Conservation (phyloP, 345 rosid species). For the Euphorbia peplus region DNA sequence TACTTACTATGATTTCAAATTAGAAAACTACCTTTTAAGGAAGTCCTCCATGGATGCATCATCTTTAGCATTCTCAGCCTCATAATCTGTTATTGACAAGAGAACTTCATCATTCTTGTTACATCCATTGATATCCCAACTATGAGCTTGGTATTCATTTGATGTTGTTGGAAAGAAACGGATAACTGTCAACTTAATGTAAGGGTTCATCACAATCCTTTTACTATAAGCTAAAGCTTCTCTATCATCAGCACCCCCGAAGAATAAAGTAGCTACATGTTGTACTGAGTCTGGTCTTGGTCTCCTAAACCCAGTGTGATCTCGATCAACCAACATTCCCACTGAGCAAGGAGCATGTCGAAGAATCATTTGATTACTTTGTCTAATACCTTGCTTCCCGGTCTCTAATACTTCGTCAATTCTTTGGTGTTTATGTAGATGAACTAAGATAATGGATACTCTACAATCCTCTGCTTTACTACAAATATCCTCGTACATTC, state of each 20-base stretch:
- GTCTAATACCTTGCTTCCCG: slow-evolving; percentile 57
- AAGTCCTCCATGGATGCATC: slow-evolving; percentile 48
- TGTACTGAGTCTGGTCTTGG: slow-evolving; percentile 48
- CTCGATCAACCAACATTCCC: slow-evolving; percentile 63
- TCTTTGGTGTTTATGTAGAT: slow-evolving; percentile 85
- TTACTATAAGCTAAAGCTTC: slow-evolving; percentile 79
- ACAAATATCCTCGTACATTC: slow-evolving; percentile 70
- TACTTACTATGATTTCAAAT: no score
- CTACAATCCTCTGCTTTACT: slow-evolving; percentile 59
- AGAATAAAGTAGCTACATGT: slow-evolving; percentile 63
- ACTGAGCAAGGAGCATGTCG: slow-evolving; percentile 77
- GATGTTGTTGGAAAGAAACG: slow-evolving; percentile 36
- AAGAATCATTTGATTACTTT: slow-evolving; percentile 63
- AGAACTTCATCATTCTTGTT: slow-evolving; percentile 34
- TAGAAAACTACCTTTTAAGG: slow-evolving; percentile 41
- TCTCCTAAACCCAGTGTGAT: slow-evolving; percentile 68
- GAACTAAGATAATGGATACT: slow-evolving; percentile 58
- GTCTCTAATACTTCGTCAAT: slow-evolving; percentile 65
- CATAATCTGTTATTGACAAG: slow-evolving; percentile 43
- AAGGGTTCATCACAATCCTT: slow-evolving; percentile 49
- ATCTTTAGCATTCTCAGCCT: slow-evolving; percentile 39
- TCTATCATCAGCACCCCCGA: slow-evolving; percentile 87
- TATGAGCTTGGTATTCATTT: not conserved
- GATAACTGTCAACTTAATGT: slow-evolving; percentile 53
- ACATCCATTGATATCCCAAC: not conserved